A percentile compares a stretch with the other conserved stretches of the same genome.
Conservation (phyloP, 2,329 filamentous ascomycete genomes). For the Diaporthe amygdali region DNA sequence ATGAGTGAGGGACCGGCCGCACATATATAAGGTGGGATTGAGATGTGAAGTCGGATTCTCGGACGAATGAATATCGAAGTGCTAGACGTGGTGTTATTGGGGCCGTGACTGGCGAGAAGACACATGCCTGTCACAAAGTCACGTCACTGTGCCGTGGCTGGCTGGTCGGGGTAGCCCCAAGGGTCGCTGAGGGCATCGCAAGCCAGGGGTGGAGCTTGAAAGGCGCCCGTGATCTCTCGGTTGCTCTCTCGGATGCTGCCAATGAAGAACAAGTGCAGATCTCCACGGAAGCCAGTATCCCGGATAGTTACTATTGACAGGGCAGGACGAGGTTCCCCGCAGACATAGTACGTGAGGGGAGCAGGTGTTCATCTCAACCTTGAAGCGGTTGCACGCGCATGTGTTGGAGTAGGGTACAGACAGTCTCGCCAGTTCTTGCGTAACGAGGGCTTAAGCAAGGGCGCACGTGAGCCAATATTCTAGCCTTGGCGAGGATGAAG, state of each 20-base stretch:
- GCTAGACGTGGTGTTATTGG: neutral
- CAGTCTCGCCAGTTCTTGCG: neutral
- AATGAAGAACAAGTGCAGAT: neutral
- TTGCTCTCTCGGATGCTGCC: neutral
- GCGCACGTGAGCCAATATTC: neutral
- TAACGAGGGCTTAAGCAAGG: neutral
- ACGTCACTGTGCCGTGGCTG: neutral
- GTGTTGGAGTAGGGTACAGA: neutral
- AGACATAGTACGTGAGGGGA: neutral
- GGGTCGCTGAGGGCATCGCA: neutral
- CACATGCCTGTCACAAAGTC: neutral
- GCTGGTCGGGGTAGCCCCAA: neutral
- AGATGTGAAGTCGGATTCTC: neutral
- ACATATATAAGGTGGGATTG: neutral
- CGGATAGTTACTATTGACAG: neutral
- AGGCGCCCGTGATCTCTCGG: neutral
- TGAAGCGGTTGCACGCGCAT: neutral
- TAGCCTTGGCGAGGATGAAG: neutral
- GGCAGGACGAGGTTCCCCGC: neutral
- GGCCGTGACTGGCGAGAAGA: neutral
- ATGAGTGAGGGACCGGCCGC: neutral
- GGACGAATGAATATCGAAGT: neutral
- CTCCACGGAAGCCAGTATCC: neutral
- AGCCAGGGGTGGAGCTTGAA: conserved; percentile 1
- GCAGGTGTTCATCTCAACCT: neutral